A percentile compares a stretch with the other conserved stretches of the same genome.
Conservation (phyloP, 139 green algal genomes). For the Monoraphidium neglectum region DNA sequence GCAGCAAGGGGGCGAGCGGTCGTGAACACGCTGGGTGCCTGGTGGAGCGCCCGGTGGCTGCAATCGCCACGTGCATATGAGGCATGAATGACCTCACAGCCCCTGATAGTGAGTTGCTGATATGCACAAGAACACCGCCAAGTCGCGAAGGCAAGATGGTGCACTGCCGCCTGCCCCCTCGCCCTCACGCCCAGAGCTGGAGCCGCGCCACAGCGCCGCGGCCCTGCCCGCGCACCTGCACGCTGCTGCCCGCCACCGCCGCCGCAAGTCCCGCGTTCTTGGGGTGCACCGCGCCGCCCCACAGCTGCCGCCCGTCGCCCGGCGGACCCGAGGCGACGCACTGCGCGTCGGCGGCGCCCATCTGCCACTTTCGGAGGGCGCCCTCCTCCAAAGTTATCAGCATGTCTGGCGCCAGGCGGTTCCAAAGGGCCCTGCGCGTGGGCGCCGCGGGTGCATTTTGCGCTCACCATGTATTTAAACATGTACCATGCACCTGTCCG, state of each 20-base stretch:
- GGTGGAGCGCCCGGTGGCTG: too few species aligned
- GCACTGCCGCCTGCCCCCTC: too few species aligned
- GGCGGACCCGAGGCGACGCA: background rate
- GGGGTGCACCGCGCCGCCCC: constrained; percentile 56
- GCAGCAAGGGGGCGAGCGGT: too few species aligned
- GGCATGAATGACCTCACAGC: too few species aligned
- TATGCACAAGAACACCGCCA: too few species aligned
- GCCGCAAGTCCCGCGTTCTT: constrained; percentile 41
- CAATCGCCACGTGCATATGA: too few species aligned
- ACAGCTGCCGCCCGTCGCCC: constrained; percentile 64
- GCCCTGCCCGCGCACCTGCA: constrained; percentile 46
- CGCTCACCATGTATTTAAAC: background rate
- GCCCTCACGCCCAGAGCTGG: too few species aligned
- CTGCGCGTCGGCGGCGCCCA: constrained; percentile 22
- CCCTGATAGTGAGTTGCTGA: too few species aligned
- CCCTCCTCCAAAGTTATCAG: constrained; percentile 58
- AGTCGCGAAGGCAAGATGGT: too few species aligned
- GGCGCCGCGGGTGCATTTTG: background rate
- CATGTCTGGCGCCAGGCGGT: constrained; percentile 26
- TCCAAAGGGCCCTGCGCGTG: constrained; percentile 51
- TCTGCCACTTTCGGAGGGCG: constrained; percentile 44
- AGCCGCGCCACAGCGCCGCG: too few species aligned
- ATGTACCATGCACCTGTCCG: background rate
- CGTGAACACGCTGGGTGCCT: too few species aligned
- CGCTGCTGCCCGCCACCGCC: constrained; percentile 50